Evolutionary conservation across 495 filamentous ascomycete genomes (phyloP), one percentile per base, ranked within the genome.

Genomic region (Podospora australis): DNA sequence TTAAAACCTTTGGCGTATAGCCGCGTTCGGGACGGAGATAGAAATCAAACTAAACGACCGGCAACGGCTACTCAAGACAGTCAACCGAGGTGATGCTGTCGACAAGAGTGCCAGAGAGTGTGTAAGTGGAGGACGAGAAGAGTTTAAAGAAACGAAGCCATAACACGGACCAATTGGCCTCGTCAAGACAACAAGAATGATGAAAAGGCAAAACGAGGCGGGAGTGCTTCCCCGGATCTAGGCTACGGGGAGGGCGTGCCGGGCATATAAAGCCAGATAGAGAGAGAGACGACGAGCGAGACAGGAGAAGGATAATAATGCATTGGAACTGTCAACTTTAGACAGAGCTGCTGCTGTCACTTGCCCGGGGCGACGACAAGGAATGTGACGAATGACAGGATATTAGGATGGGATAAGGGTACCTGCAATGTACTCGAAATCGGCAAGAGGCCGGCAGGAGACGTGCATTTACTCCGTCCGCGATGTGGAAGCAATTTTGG

Each of bases 231-330:
- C 51, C 48, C 28, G 49, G 57, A 60, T 56, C 69, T 64, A 70
- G 69, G 64, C 63, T 64, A n/a, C 58, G 56, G 56, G 66, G 64
- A 62, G 63, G 62, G 62, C 49, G 56, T 53, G 61, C 61, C 60
- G 59, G n/a, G 62, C 66, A 67, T 71, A 71, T 70, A 70, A 70
- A 71, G 66, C 54, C 64, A 60, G 41, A 53, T 24, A 38, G 30
- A 50, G 16, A 13, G 11, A 42, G 7, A 35, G 49, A 50, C 5
- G 57, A 53, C 30, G 49, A 54, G 53, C 44, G 42, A 54, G 47
- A 19, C 5, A 44, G 32, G 40, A 39, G 38, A 28, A 45, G 42
- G 45, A n/a, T 17, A 41, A 44, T 41, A 44, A 47, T 20, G 52
- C 53, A 48, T 46, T n/a, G 43, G 38, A 36, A 39, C 44, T 53